These are phyloP conservation scores for Naganishia liquefaciens DNA, from an alignment of 1,284 basidiomycete species.

Conservation along the genomic window DNA sequence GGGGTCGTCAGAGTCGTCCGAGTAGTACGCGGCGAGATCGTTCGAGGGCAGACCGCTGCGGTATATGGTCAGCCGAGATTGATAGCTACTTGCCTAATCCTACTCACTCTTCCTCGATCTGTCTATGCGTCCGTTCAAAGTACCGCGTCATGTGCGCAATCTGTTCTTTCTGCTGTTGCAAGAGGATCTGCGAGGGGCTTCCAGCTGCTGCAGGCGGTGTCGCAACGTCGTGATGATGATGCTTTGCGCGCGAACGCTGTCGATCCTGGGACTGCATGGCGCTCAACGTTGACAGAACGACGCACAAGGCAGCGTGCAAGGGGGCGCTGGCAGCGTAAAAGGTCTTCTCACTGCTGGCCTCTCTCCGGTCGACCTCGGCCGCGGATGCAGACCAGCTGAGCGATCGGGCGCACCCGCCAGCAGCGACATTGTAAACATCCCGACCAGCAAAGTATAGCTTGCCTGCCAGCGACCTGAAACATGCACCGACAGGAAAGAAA, in stretches of 20 bases:
- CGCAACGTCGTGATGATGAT: constrained; percentile 6
- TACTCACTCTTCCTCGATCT: constrained; percentile 44
- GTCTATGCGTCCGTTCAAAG: constrained; percentile 32
- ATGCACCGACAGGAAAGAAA: not conserved
- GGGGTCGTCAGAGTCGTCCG: constrained; percentile 38
- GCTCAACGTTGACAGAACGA: not conserved
- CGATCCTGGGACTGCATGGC: constrained; percentile 7
- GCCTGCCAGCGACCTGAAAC: not conserved
- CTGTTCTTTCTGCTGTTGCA: constrained; percentile 15
- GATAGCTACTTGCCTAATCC: not conserved
- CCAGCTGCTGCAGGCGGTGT: not conserved
- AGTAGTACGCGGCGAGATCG: constrained; percentile 43
- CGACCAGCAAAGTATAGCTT: not conserved
- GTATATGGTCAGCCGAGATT: constrained; percentile 33
- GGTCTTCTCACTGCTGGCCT: too few relatives aligned
- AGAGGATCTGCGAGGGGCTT: constrained; percentile 4
- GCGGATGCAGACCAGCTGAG: not conserved
- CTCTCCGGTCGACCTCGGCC: not conserved
- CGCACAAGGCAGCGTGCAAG: not conserved
- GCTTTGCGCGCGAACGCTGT: not conserved
- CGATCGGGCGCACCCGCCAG: not conserved
- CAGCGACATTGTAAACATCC: constrained; percentile 17
- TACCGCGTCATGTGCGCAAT: constrained; percentile 24
- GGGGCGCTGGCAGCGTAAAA: not conserved
- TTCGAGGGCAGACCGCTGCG: constrained; percentile 44